Base-by-base conservation (phyloP, 1,284 basidiomycete genomes). In the Schizopora paradoxa region DNA sequence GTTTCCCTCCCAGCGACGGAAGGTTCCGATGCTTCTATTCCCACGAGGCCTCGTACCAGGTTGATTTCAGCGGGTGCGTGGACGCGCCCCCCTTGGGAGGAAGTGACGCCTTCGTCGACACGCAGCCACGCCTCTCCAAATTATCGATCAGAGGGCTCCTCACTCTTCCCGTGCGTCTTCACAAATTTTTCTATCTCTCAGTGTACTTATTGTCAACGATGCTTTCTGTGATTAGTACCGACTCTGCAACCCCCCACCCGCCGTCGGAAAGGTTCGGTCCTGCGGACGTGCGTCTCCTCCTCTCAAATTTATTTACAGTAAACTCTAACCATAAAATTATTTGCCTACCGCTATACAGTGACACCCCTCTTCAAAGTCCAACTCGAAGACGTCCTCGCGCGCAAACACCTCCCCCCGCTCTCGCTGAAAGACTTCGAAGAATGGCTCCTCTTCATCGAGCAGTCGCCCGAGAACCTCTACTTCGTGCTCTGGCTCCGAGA, bases 391-490 rank as follows among this genome's bases (percentile, higher is more conserved):
- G 74, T 86, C 4, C 68, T 86, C 44, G 71, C 80, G 41, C 72
- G 81, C 51, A 79, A 78, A 49, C 83, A 86, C 58, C 68, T 86
- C 0, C 83, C 84, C 0, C 83, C 84, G 3, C 72, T 86, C 6
- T 75, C 79, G 29, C 69, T 87, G 54, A 87, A 87, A 61, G 85
- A 87, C 61, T 78, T 87, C 48, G 84, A 87, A 65, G 85, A 88
- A 61, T 87, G 85, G 74, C 65, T 88, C 38, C 67, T 87, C 27
- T 86, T 82, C 61, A 81, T 84, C 40, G 85, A 87, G 56, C 70
- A 72, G 43, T 70, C 69, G 37, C 75, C 79, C 21, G 82, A 86
- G 59, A 86, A 85, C 56, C 70, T 88, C 11, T 87, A 88, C 56
- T 87, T 88, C 57, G 73, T 75, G 19, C 73, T 88, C 41, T 88